Evolutionary conservation across 108 stramenopile species (phyloP), one percentile per base, ranked within the genome.

Genomic region (Nannochloropsis gaditana): DNA sequence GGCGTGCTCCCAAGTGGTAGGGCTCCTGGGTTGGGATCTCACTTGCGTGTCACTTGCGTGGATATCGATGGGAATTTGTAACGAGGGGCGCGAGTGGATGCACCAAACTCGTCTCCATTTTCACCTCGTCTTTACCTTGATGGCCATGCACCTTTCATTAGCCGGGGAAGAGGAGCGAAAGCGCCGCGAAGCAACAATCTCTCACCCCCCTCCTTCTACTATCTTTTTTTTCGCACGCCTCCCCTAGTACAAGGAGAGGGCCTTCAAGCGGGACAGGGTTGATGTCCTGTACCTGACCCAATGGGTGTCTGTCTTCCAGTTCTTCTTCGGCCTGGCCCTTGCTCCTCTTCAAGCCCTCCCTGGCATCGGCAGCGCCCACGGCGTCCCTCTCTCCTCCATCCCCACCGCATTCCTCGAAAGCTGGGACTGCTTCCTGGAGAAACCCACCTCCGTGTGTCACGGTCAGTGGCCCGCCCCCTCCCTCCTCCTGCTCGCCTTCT

Each of bases 251-350:
- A 87, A 87, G 80, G 86, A 87, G 43, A 44, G 31, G 50, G 83
- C 43, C 11, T 87, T 87, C 84, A 45, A 81, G 82, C 44, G 45
- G 45, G 44, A 80, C 21, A 43, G 83, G 11, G 83, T 59, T 15
- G 79, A 84, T 41, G 86, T 87, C 59, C 41, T 87, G 9, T 84
- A 84, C 79, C 79, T 87, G 41, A 87, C 86, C 80, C 86, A 84
- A 83, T 44, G 31, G 42, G 86, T 87, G 43, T 84, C 83, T 15
- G 17, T 83, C 43, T 84, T 80, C 84, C 86, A 87, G 50, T 9
- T 87, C 41, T 9, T 87, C 41, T 21, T 84, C 6, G 86, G 86
- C 2, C 43, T 87, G 42, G 43, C n/a, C 42, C 42, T 87, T 21
- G 11, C 44, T 9, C 84, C 84, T 9, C 59, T 84, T 6, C 82